These are phyloP conservation scores for Macrophomina pseudophaseolina DNA, from an alignment of 2,329 filamentous ascomycete genomes.

Conservation along the genomic window DNA sequence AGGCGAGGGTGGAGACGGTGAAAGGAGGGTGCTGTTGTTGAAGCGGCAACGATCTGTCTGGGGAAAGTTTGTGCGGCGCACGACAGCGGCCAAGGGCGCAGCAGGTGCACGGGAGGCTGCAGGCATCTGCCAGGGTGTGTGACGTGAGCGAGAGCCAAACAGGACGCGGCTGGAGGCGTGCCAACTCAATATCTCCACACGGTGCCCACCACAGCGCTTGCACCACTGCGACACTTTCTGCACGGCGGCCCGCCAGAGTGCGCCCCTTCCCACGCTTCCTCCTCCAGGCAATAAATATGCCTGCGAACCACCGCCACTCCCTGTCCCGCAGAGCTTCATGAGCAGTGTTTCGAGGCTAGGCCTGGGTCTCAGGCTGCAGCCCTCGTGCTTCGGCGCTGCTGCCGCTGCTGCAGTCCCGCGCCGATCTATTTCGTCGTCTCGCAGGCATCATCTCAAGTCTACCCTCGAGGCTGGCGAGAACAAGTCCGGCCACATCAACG, in stretches of 20 bases:
- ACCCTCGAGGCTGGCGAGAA: conserved; percentile 61
- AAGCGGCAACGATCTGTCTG: conserved; percentile 25
- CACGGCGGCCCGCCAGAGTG: neutral
- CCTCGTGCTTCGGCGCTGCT: conserved; percentile 17
- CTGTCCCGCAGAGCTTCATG: conserved; percentile 8
- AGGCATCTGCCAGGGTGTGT: neutral
- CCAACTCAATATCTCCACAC: conserved; percentile 22
- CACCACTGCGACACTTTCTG: neutral
- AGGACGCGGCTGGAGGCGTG: conserved; percentile 5
- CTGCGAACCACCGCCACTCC: neutral
- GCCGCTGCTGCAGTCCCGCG: neutral
- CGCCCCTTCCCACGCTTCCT: neutral
- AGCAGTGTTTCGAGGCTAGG: conserved; percentile 25
- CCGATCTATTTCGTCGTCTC: conserved; percentile 19
- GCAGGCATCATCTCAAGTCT: conserved; percentile 23
- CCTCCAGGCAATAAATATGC: conserved; percentile 10
- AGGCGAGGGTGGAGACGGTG: conserved; percentile 3
- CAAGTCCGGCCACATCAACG: conserved; percentile 79
- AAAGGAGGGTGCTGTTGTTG: conserved; percentile 18
- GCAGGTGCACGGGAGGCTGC: too few species aligned
- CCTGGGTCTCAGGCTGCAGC: conserved; percentile 24
- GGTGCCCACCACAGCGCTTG: conserved; percentile 8
- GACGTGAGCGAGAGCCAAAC: conserved; percentile 16
- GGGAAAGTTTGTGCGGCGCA: conserved; percentile 24
- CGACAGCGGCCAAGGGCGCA: conserved; percentile 12